These are phyloP conservation scores for Acanthamoeba polyphaga DNA, from an alignment of 208 protist species.

Conservation along the genomic window DNA sequence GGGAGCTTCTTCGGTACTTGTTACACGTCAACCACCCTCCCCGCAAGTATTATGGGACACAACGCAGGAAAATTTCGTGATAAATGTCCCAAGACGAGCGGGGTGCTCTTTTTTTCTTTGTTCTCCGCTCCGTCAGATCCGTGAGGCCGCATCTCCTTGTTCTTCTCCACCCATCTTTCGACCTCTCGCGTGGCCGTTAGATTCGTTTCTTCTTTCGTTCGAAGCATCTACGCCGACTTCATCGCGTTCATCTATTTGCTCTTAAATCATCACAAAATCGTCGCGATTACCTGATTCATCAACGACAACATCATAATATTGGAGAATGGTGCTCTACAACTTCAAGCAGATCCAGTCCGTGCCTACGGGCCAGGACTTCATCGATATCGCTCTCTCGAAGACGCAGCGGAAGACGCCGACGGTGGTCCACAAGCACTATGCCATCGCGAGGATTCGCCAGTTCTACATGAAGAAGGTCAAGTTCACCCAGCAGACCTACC, in stretches of 20 bases:
- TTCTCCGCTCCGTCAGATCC: conserved; percentile 35
- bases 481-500: conserved; percentile 98
- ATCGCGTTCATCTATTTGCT: neutral
- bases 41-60: too few species aligned
- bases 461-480: conserved; percentile 99
- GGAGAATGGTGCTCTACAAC: conserved; percentile 96
- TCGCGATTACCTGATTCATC: too few species aligned
- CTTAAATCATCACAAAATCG: neutral
- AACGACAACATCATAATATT: neutral
- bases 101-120: conserved; percentile 42
- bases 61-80: too few species aligned
- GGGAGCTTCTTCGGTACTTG: too few species aligned
- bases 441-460: conserved; percentile 98
- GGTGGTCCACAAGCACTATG: conserved; percentile 99
- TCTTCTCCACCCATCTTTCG: neutral
- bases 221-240: neutral
- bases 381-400: conserved; percentile 99
- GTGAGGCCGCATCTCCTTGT: neutral
- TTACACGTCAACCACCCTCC: too few species aligned
- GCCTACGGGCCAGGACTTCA: conserved; percentile 98
- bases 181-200: neutral
- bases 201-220: neutral
- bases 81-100: too few species aligned
- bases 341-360: conserved; percentile 99
- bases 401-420: conserved; percentile 99